phyloP scores from a whole-genome alignment of 1,284 basidiomycete genomes.

The Caloboletus inedulis region DNA sequence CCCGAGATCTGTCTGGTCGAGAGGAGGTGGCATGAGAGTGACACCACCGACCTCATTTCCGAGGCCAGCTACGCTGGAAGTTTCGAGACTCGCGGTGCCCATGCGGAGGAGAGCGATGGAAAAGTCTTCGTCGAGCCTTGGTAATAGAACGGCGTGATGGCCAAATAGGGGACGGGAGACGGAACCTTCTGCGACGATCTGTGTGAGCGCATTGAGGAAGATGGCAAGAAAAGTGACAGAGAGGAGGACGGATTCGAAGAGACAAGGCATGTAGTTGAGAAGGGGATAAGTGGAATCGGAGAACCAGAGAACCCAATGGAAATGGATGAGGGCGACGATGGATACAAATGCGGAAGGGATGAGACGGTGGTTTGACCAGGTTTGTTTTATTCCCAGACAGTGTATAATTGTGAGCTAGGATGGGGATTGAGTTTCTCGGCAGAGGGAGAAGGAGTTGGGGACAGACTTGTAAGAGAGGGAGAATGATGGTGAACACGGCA shows the following conservation, averaged over 20 bases:
- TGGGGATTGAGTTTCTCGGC: background rate
- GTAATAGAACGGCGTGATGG: conserved; percentile 42
- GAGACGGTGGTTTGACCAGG: conserved; percentile 59
- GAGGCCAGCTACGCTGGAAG: conserved; percentile 64
- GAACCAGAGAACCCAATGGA: conserved; percentile 58
- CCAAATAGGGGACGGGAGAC: conserved; percentile 48
- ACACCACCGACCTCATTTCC: conserved; percentile 69
- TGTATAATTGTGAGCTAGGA: conserved; percentile 60
- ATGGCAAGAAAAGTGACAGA: conserved; percentile 54
- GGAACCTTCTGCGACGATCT: conserved; percentile 55
- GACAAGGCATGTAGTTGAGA: conserved; percentile 67
- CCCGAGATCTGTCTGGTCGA: conserved; percentile 20
- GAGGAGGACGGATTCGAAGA: conserved; percentile 62
- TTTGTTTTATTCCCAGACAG: conserved; percentile 56
- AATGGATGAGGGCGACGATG: conserved; percentile 58
- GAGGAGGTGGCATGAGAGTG: conserved; percentile 29
- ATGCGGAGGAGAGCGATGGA: conserved; percentile 64
- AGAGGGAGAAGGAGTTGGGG: background rate
- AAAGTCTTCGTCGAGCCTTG: conserved; percentile 68
- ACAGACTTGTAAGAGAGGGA: conserved; percentile 64
- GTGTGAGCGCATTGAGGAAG: conserved; percentile 57
- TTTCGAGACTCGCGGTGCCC: conserved; percentile 70
- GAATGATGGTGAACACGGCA: conserved; percentile 59
- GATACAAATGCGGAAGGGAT: conserved; percentile 62
- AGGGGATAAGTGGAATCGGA: conserved; percentile 54